phyloP scores from a whole-genome alignment of 2,329 filamentous ascomycete genomes.

The Colletotrichum tanaceti region DNA sequence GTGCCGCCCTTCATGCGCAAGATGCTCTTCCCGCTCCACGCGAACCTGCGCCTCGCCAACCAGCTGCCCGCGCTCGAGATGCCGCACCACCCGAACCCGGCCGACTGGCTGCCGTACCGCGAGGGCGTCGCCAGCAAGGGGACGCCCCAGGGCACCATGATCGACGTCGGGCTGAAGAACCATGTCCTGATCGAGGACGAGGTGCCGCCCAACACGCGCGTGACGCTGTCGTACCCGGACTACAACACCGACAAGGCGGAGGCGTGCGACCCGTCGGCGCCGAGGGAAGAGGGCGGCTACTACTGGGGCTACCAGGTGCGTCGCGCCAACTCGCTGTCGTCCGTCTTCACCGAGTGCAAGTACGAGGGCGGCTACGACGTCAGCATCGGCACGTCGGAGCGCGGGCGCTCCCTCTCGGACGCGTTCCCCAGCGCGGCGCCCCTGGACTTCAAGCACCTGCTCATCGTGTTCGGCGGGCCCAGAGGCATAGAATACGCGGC shows the following conservation, averaged over 20 bases:
- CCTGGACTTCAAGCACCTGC: slow-evolving; percentile 73
- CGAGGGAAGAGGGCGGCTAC: slow-evolving; percentile 80
- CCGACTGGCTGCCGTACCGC: slow-evolving; percentile 83
- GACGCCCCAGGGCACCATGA: slow-evolving; percentile 61
- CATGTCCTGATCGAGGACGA: slow-evolving; percentile 67
- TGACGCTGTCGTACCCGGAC: slow-evolving; percentile 76
- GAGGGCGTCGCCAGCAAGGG: slow-evolving; percentile 76
- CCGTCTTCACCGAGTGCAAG: slow-evolving; percentile 80
- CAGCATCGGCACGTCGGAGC: slow-evolving; percentile 85
- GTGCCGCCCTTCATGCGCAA: slow-evolving; percentile 85
- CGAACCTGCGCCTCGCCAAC: slow-evolving; percentile 79
- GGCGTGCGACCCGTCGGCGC: slow-evolving; percentile 74
- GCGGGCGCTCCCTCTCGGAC: slow-evolving; percentile 66
- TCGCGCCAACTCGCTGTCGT: slow-evolving; percentile 72
- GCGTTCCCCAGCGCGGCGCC: slow-evolving; percentile 58
- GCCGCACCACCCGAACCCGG: slow-evolving; percentile 81
- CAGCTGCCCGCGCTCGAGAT: slow-evolving; percentile 83
- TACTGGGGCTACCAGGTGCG: slow-evolving; percentile 88
- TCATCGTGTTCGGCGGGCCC: slow-evolving; percentile 85
- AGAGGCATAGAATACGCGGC: slow-evolving; percentile 82
- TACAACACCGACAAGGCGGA: slow-evolving; percentile 62
- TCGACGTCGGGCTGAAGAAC: slow-evolving; percentile 68
- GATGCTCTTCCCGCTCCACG: slow-evolving; percentile 80
- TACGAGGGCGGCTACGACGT: slow-evolving; percentile 84
- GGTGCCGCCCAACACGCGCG: slow-evolving; percentile 76